phyloP scores from a whole-genome alignment of 805 yeast species.

The Kodamaea neixiangensis region DNA sequence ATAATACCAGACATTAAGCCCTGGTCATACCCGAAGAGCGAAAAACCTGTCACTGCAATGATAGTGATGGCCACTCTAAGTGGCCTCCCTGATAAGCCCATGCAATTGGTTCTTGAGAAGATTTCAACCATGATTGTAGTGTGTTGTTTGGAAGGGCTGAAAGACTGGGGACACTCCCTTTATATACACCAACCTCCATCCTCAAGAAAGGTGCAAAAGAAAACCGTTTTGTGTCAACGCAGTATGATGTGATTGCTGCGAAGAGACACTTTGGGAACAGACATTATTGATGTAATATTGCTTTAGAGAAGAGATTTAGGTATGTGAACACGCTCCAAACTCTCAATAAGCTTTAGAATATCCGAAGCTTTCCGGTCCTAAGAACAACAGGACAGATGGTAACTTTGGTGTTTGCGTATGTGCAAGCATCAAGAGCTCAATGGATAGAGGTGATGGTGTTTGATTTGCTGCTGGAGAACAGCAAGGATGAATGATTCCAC shows the following conservation, averaged over 20 bases:
- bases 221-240: neutral
- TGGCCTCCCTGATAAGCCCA: slow-evolving; percentile 57
- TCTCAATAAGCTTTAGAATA: neutral
- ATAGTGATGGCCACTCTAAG: slow-evolving; percentile 33
- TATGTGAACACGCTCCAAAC: neutral
- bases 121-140: slow-evolving; percentile 7
- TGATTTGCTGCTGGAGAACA: no score
- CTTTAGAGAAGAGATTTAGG: neutral
- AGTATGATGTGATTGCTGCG: neutral
- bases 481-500: no score
- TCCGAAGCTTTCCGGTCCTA: neutral
- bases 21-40: slow-evolving; percentile 37
- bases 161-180: neutral
- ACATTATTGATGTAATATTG: neutral
- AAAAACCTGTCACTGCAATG: slow-evolving; percentile 32
- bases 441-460: no score
- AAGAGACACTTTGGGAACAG: neutral
- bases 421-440: no score
- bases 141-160: neutral
- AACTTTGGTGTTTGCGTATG: no score
- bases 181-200: neutral
- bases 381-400: no score
- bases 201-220: neutral
- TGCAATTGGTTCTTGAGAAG: slow-evolving; percentile 43
- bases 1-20: slow-evolving; percentile 48